phyloP scores from a whole-genome alignment of 768 basidiomycete species.

The Stropharia rugosoannulata region DNA sequence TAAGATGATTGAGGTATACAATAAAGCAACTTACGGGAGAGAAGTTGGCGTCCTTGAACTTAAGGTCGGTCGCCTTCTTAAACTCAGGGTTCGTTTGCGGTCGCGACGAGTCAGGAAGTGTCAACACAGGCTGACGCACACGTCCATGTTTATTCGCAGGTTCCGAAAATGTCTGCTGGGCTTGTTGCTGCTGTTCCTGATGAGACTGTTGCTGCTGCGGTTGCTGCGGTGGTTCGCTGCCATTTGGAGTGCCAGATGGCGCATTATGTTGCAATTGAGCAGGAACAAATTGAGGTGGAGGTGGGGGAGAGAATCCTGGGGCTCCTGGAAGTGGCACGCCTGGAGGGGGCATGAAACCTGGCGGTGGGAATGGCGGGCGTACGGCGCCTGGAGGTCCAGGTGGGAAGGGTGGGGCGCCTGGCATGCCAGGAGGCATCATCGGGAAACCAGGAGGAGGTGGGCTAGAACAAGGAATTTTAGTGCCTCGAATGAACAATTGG shows the following conservation, averaged over 20 bases:
- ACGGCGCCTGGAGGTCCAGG: constrained; percentile 22
- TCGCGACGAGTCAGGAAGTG: constrained; percentile 55
- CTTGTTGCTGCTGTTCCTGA: constrained; percentile 1
- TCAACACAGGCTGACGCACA: constrained; percentile 27
- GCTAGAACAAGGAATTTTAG: constrained; percentile 9
- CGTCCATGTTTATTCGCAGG: constrained; percentile 7
- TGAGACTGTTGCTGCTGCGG: background rate
- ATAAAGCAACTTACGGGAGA: constrained; percentile 54
- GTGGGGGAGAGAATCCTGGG: constrained; percentile 16
- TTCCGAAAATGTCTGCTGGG: constrained; percentile 4
- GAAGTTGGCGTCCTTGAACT: constrained; percentile 77
- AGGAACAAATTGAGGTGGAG: constrained; percentile 22
- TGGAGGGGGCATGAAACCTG: constrained; percentile 1
- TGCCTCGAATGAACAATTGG: constrained; percentile 10
- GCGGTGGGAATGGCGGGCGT: constrained; percentile 8
- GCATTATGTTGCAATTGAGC: constrained; percentile 12
- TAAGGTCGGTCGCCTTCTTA: constrained; percentile 74
- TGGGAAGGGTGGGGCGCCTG: constrained; percentile 25
- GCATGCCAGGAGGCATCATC: constrained; percentile 16
- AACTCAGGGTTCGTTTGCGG: constrained; percentile 70
- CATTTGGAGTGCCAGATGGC: background rate
- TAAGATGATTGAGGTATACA: background rate
- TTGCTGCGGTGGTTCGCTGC: constrained; percentile 10
- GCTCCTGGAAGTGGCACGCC: background rate
- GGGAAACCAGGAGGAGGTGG: constrained; percentile 20